phyloP scores from a whole-genome alignment of 306 rosid genomes.

The Morella rubra region DNA sequence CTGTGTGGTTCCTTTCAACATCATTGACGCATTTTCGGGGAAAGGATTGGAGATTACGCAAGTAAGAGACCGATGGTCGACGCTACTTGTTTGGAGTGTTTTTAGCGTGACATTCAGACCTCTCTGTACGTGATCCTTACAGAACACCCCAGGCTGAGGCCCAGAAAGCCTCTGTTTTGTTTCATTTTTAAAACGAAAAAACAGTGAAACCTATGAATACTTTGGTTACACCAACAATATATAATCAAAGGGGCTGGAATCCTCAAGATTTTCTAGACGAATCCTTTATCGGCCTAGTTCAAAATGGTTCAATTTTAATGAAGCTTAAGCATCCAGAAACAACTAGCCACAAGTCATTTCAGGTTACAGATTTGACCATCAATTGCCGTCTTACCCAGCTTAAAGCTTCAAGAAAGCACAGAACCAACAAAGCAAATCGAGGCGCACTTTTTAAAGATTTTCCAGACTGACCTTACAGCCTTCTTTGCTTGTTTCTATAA shows the following conservation, averaged over 20 bases:
- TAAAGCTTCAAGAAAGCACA: constrained; percentile 44
- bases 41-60: constrained; percentile 48
- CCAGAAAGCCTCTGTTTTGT: constrained; percentile 64
- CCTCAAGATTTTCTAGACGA: constrained; percentile 1
- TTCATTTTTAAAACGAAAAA: not conserved
- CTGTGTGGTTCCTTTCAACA: not conserved
- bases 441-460: not conserved
- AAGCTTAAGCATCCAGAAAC: constrained; percentile 83
- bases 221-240: no score
- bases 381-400: constrained; percentile 34
- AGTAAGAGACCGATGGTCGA: constrained; percentile 19
- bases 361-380: constrained; percentile 44
- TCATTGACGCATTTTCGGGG: constrained; percentile 10
- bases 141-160: constrained; percentile 46
- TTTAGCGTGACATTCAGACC: constrained; percentile 23
- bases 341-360: constrained; percentile 74
- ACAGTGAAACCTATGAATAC: no score
- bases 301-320: constrained; percentile 3
- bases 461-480: constrained; percentile 49
- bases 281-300: not conserved
- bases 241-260: constrained; percentile 2
- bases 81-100: constrained; percentile 43
- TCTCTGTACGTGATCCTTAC: constrained; percentile 63
- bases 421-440: not conserved
- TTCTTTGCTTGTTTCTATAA: constrained; percentile 45